Percentiles rank a stretch among this genome's conserved stretches.
Conservation (phyloP, 352 stramenopile genomes). For the Aphanomyces astaci region DNA sequence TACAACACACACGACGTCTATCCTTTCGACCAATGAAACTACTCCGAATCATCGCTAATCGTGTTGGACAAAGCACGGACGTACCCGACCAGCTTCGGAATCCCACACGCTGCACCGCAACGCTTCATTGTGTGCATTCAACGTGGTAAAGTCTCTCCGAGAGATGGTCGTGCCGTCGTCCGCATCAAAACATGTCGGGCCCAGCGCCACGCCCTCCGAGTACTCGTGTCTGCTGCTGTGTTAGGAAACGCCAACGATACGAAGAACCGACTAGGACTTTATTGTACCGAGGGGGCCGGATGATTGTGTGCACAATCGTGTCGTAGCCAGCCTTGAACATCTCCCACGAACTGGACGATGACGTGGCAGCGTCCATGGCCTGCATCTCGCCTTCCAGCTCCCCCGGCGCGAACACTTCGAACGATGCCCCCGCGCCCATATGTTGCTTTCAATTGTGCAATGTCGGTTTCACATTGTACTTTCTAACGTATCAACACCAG, state of each 20-base stretch:
- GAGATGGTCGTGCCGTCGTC: neutral
- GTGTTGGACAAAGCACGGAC: neutral
- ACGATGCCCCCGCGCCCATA: slow-evolving; percentile 17
- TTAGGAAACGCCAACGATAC: neutral
- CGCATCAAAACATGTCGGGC: neutral
- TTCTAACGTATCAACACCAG: neutral
- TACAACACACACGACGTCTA: slow-evolving; percentile 20
- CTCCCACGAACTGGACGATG: slow-evolving; percentile 12
- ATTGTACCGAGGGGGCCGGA: slow-evolving; percentile 17
- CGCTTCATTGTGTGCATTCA: neutral
- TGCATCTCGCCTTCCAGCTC: slow-evolving; percentile 14
- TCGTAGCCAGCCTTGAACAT: slow-evolving; percentile 15
- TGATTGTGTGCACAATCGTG: slow-evolving; percentile 18
- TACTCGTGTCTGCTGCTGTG: slow-evolving; percentile 10
- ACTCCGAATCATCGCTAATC: too few relatives aligned
- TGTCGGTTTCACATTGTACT: neutral
- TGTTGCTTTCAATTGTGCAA: neutral
- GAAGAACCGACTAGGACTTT: too few relatives aligned
- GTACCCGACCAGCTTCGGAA: neutral
- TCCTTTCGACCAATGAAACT: neutral
- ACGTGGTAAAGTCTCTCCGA: slow-evolving; percentile 1
- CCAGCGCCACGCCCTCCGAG: neutral
- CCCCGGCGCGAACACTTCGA: slow-evolving; percentile 16
- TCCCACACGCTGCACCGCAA: slow-evolving; percentile 19
- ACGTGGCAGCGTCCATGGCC: neutral